Base-by-base conservation (phyloP, 352 stramenopile genomes). In the Globisporangium recalcitrans region DNA sequence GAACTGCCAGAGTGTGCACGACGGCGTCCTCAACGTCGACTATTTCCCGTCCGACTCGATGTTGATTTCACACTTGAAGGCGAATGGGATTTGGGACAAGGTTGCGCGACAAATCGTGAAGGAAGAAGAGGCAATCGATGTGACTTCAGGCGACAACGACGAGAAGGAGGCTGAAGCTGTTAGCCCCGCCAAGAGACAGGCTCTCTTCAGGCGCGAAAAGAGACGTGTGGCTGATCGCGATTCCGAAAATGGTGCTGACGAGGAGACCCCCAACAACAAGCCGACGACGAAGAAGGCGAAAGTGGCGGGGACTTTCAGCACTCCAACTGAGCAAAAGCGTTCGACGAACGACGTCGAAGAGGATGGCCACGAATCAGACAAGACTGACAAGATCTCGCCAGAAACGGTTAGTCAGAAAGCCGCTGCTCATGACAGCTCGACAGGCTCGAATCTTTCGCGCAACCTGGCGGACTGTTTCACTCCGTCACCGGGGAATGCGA, bases 381-480 rank as follows among this genome's bases (percentile, higher is more conserved):
- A 21, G 36, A 62, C 32, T 13, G 67, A 82, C 8, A 77, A 64
- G 10, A 86, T 86, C 32, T 86, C 77, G 0, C 77, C 77, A 0
- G 75, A 82, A 29, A 60, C 69, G 32, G 60, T 47, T 14, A 67
- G 52, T 44, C 21, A 56, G 22, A 82, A 82, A 57, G 68, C 73
- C 5, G 7, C 24, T 19, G 68, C 61, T 11, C 58, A 70, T 22
- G 65, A 66, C 53, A 73, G 44, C 29, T n/a, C 42, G 22, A 58
- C 71, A 57, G 11, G 16, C 36, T 57, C 63, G 34, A 47, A 27
- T 21, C 57, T 72, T 31, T 60, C 77, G 32, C 73, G 78, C 22
- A 87, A 78, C 26, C 64, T 87, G 16, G 70, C 68, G 0, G 77
- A 85, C 52, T 74, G 68, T 52, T 87, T 91, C 60, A 91, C 82